Evolutionary conservation across 352 stramenopile species (phyloP).

Genomic region (Phytophthora ohioensis): DNA sequence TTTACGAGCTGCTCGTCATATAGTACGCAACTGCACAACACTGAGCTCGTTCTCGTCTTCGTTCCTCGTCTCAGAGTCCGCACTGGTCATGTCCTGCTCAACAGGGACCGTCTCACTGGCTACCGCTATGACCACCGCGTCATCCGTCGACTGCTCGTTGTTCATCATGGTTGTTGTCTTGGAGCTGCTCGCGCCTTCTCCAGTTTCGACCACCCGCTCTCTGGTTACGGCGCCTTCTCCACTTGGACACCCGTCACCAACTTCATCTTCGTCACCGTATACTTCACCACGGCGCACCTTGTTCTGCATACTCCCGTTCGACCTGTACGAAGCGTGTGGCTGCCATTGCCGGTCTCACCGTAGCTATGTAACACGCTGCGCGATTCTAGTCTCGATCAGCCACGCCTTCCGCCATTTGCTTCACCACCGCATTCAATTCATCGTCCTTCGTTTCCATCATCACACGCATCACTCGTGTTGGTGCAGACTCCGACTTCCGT

Average conservation of each 20-base stretch:
- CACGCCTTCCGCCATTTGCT: not conserved
- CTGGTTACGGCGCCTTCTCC: not conserved
- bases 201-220: not conserved
- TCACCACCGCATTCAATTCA: not conserved
- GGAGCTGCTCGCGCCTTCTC: not conserved
- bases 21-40: not conserved
- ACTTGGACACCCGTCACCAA: not conserved
- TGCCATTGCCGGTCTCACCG: slow-evolving; percentile 6
- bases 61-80: too few relatives aligned
- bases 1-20: not conserved
- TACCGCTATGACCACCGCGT: too few relatives aligned
- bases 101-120: too few relatives aligned
- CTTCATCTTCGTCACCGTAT: not conserved
- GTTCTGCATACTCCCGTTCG: not conserved
- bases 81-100: too few relatives aligned
- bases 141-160: not conserved
- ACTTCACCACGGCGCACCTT: not conserved
- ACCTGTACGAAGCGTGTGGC: not conserved
- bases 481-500: too few relatives aligned
- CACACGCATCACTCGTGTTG: not conserved
- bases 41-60: too few relatives aligned
- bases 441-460: not conserved
- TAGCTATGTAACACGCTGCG: not conserved
- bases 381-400: not conserved
- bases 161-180: not conserved